These are phyloP conservation scores for Hericium coralloides DNA, from an alignment of 768 basidiomycete genomes.

Conservation along the genomic window DNA sequence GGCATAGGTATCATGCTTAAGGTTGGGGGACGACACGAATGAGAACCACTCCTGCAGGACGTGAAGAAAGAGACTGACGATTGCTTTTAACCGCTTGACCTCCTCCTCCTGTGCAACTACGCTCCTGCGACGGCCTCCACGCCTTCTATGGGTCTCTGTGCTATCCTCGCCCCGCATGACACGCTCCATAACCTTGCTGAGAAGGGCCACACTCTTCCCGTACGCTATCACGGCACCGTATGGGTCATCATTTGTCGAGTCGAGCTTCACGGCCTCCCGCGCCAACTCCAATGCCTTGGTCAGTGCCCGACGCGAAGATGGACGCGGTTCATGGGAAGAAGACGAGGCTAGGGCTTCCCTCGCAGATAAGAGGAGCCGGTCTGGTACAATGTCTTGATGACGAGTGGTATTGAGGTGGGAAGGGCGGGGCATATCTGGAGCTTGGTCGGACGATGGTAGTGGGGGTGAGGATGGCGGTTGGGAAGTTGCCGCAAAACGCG, in stretches of 20 bases:
- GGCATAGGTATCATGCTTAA: conserved; percentile 89
- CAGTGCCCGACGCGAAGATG: conserved; percentile 78
- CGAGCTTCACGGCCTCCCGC: conserved; percentile 82
- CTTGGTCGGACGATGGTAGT: conserved; percentile 37
- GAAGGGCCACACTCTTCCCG: conserved; percentile 73
- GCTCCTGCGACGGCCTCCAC: conserved; percentile 58
- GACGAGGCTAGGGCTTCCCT: conserved; percentile 30
- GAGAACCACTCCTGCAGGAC: neutral
- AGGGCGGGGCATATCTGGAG: conserved; percentile 49
- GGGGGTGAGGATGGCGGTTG: conserved; percentile 20
- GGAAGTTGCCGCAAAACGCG: conserved; percentile 26
- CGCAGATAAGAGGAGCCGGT: conserved; percentile 35
- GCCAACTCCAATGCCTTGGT: conserved; percentile 83
- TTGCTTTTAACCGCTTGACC: conserved; percentile 75
- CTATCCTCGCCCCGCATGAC: conserved; percentile 81
- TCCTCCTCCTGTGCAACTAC: conserved; percentile 90
- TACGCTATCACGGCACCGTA: conserved; percentile 86
- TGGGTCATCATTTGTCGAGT: conserved; percentile 82
- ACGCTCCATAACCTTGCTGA: conserved; percentile 89
- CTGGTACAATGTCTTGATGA: conserved; percentile 33
- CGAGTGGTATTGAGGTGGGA: conserved; percentile 20
- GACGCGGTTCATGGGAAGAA: conserved; percentile 41
- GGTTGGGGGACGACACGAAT: conserved; percentile 1
- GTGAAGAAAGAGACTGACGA: conserved; percentile 47
- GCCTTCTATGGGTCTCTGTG: conserved; percentile 50